A percentile compares a stretch with the other conserved stretches of the same genome.
Conservation (phyloP, 768 basidiomycete genomes). For the Podaxis mareebaensis region DNA sequence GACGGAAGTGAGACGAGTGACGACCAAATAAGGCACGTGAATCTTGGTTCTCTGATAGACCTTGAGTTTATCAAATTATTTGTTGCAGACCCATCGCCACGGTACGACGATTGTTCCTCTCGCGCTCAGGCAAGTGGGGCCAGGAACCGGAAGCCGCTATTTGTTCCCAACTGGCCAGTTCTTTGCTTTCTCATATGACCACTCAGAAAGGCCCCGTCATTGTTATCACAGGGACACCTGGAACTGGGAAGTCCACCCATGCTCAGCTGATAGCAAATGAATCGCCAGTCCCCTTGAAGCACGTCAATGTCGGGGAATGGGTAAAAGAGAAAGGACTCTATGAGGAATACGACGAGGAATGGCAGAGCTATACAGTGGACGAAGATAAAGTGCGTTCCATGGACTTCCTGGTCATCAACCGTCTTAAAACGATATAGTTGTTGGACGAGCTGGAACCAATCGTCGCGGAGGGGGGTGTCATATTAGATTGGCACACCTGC, state of each 20-base stretch:
- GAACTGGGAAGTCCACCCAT: constrained; percentile 96
- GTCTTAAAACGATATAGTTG: constrained; percentile 48
- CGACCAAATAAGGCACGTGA: constrained; percentile 5
- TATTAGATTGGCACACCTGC: constrained; percentile 95
- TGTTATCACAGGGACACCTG: constrained; percentile 88
- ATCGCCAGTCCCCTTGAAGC: constrained; percentile 66
- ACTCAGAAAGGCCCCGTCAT: constrained; percentile 57
- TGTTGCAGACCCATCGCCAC: background rate
- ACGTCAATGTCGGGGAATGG: constrained; percentile 89
- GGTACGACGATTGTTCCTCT: background rate
- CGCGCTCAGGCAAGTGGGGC: constrained; percentile 2
- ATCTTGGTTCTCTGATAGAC: constrained; percentile 3
- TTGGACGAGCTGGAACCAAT: constrained; percentile 85
- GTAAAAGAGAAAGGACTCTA: constrained; percentile 84
- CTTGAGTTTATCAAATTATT: constrained; percentile 1
- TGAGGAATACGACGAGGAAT: constrained; percentile 88
- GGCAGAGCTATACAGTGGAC: constrained; percentile 92
- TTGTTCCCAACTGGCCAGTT: background rate
- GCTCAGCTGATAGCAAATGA: constrained; percentile 79
- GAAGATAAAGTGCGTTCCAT: constrained; percentile 84
- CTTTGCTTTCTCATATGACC: constrained; percentile 7
- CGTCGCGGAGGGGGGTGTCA: constrained; percentile 67
- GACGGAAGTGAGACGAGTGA: background rate
- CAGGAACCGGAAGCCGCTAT: background rate
- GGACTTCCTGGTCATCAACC: constrained; percentile 1